Evolutionary conservation across 202 grass and related monocot genomes (phyloP).

Genomic region (Sporobolus alterniflorus): DNA sequence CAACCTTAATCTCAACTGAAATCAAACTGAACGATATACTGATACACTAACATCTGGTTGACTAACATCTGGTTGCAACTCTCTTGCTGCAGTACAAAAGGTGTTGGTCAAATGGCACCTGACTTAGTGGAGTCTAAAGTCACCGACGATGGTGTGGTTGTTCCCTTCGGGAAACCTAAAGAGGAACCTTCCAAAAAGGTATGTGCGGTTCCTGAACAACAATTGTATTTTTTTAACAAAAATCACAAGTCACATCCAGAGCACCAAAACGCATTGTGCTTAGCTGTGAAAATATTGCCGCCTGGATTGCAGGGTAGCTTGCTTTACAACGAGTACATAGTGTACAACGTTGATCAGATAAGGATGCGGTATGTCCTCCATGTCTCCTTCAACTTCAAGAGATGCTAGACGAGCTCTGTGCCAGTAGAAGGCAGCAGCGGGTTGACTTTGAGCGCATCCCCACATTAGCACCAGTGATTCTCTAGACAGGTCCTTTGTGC

Average conservation of each 20-base stretch:
- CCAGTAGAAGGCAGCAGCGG: conserved; percentile 9
- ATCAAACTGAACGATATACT: not conserved
- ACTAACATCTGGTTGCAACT: conserved; percentile 30
- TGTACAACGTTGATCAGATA: conserved; percentile 93
- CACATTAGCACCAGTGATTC: not conserved
- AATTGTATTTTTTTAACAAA: too few relatives aligned
- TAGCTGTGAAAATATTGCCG: not conserved
- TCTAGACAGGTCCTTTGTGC: not conserved
- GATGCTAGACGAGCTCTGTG: conserved; percentile 9
- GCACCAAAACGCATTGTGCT: not conserved
- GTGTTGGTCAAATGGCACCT: conserved; percentile 69
- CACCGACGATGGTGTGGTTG: conserved; percentile 58
- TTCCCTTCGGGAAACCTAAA: conserved; percentile 85
- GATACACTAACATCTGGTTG: conserved; percentile 24
- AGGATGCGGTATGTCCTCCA: conserved; percentile 83
- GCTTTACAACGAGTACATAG: conserved; percentile 94
- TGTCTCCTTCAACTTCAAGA: conserved; percentile 83
- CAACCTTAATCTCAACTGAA: not conserved
- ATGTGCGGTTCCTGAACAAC: not conserved
- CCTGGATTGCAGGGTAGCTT: conserved; percentile 72
- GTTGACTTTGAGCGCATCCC: not conserved
- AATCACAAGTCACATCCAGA: not conserved
- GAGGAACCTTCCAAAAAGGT: conserved; percentile 58
- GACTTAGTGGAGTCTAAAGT: conserved; percentile 56
- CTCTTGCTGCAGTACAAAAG: conserved; percentile 77